Evolutionary conservation across 257 asterid species (phyloP).

Genomic region (Fraxinus americana): DNA sequence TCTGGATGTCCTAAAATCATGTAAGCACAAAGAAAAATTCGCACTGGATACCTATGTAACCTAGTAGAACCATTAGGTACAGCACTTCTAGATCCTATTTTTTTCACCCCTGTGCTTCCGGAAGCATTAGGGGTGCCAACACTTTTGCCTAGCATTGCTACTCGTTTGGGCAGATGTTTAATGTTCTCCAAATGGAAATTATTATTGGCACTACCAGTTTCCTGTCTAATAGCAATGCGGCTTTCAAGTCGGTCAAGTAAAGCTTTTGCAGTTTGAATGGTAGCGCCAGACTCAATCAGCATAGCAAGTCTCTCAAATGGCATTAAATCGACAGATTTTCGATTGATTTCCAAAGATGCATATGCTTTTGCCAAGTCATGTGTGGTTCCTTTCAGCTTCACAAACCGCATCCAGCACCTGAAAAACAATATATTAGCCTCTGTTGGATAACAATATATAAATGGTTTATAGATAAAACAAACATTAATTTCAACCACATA

Average conservation of each 20-base stretch:
- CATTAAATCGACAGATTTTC: constrained; percentile 15
- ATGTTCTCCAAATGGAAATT: constrained; percentile 17
- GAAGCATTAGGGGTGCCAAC: background rate
- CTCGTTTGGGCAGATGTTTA: constrained; percentile 27
- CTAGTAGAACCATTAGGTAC: constrained; percentile 12
- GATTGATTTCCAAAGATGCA: constrained; percentile 18
- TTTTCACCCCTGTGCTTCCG: background rate
- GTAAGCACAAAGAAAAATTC: constrained; percentile 33
- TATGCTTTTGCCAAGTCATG: constrained; percentile 28
- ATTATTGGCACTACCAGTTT: constrained; percentile 14
- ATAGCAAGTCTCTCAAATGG: constrained; percentile 31
- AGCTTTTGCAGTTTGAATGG: constrained; percentile 30
- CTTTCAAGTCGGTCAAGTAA: constrained; percentile 27
- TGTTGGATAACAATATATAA: background rate
- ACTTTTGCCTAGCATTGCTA: background rate
- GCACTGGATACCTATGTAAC: constrained; percentile 30
- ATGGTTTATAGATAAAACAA: too few relatives aligned
- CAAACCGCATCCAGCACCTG: constrained; percentile 33
- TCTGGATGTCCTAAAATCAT: constrained; percentile 34
- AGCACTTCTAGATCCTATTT: constrained; percentile 1
- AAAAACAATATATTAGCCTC: background rate
- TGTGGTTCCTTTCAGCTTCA: constrained; percentile 23
- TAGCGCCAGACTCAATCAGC: constrained; percentile 20
- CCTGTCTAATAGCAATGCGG: constrained; percentile 19
- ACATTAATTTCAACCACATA: too few relatives aligned